Base-by-base conservation (phyloP, 371 early-diverging fungal species). In the Mucor lusitanicus region DNA sequence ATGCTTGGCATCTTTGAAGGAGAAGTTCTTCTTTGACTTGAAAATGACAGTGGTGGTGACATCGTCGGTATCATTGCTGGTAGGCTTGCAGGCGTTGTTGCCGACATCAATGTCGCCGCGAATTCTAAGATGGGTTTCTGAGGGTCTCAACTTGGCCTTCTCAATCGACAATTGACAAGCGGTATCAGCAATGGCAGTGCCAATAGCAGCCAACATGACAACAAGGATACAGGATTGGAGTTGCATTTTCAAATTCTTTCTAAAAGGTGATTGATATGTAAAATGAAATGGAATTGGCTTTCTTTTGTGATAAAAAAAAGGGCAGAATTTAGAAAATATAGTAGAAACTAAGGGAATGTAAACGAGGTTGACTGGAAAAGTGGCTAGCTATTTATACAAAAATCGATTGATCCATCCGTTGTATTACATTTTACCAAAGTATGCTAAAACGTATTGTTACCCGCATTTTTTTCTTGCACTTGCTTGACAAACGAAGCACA, bases 81-180 rank as follows among this genome's bases (percentile, higher is more conserved):
- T 53, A 37, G 71, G 63, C 44, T 71, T 63, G 27, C 70, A 70
- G 3, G 32, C 19, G n/a, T 53, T 15, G 28, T 61, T 60, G 13
- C 53, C 56, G 17, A 56, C 54, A 56, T 56, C 44, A 25, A 61
- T 48, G 8, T 54, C 7, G 28, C 71, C 71, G 28, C 66, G 66
- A 59, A 71, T 62, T 59, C 71, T 56, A 55, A 71, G 39, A 21
- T 71, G 66, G n/a, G 9, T 42, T 13, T 30, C 8, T 4, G 71
- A 66, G 17, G 58, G 35, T 53, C 39, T 65, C 27, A 71, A 39
- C n/a, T 66, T 44, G 19, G 67, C 50, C 19, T 71, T 62, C 11
- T 71, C 60, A 59, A 65, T 44, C 6, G 59, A 39, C 1, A 63
- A 30, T 28, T 59, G 6, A 46, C 71, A 71, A n/a, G 13, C 23